Evolutionary conservation across 2,329 filamentous ascomycete species (phyloP).

Genomic region (Cadophora gregata): DNA sequence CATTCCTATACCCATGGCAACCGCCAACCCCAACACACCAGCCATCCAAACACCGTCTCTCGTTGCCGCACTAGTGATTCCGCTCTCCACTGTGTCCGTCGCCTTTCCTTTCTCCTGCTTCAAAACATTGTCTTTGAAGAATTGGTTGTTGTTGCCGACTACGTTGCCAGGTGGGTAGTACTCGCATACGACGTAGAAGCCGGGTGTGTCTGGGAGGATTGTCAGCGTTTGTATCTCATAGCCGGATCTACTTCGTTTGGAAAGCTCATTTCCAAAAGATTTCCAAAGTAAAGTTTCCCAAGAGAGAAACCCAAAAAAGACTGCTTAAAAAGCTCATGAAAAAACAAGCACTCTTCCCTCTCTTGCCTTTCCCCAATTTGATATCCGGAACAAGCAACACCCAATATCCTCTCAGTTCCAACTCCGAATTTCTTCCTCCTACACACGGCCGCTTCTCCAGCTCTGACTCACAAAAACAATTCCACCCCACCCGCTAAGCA

Average conservation of each 20-base stretch:
- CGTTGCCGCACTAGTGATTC: slow-evolving; percentile 24
- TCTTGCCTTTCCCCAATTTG: neutral
- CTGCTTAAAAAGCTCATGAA: too few species aligned
- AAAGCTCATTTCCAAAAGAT: neutral
- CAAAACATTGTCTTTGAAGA: slow-evolving; percentile 48
- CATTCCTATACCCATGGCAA: slow-evolving; percentile 4
- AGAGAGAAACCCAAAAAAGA: too few species aligned
- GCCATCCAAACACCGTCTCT: slow-evolving; percentile 6
- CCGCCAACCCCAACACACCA: slow-evolving; percentile 14
- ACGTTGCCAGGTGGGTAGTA: slow-evolving; percentile 74
- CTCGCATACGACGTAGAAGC: slow-evolving; percentile 74
- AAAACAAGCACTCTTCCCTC: too few species aligned
- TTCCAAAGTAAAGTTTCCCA: too few species aligned
- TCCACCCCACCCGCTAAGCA: neutral
- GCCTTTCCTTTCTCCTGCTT: slow-evolving; percentile 33
- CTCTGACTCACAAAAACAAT: neutral
- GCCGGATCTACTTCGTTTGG: too few species aligned
- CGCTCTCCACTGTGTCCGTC: slow-evolving; percentile 39
- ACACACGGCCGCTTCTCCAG: too few species aligned
- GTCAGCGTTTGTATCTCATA: neutral
- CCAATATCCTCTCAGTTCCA: too few species aligned
- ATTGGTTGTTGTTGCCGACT: slow-evolving; percentile 55
- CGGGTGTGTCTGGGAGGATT: slow-evolving; percentile 43
- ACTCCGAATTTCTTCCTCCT: too few species aligned
- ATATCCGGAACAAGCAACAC: too few species aligned